Percentiles rank a stretch among this genome's conserved stretches.
These are phyloP conservation scores for Claviceps monticola DNA, from an alignment of 2,329 filamentous ascomycete species.

Conservation along the genomic window DNA sequence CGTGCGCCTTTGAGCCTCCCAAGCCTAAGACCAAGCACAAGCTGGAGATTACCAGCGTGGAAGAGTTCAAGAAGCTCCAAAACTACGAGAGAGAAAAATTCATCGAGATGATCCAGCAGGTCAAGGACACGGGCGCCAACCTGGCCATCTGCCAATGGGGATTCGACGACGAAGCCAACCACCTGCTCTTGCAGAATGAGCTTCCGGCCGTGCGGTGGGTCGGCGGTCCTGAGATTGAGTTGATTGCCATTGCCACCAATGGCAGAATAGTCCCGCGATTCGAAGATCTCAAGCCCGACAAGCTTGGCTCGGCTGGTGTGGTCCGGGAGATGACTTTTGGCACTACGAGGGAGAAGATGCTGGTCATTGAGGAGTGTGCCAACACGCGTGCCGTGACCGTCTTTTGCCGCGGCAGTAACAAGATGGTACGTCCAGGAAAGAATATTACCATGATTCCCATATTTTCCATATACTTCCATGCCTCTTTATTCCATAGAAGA, in stretches of 20 bases:
- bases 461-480: no score
- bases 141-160: conserved; percentile 98
- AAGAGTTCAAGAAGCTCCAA: conserved; percentile 97
- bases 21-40: conserved; percentile 99
- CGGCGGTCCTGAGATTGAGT: conserved; percentile 91
- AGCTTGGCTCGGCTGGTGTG: conserved; percentile 78
- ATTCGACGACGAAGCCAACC: conserved; percentile 98
- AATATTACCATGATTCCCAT: no score
- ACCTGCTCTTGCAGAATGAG: conserved; percentile 88
- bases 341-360: conserved; percentile 97
- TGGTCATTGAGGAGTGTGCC: conserved; percentile 97
- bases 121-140: conserved; percentile 95
- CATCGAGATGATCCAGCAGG: conserved; percentile 94
- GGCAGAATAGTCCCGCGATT: conserved; percentile 95
- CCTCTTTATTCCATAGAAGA: no score
- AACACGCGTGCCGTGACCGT: conserved; percentile 94
- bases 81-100: conserved; percentile 95
- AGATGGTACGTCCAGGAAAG: conserved; percentile 58
- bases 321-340: conserved; percentile 94
- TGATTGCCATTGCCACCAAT: conserved; percentile 97
- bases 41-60: conserved; percentile 90
- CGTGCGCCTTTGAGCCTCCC: conserved; percentile 94
- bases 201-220: conserved; percentile 96
- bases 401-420: conserved; percentile 95
- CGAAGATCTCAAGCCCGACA: conserved; percentile 81